Conservation (phyloP, 2,329 filamentous ascomycete genomes). For the Stachybotrys chlorohalonatus region DNA sequence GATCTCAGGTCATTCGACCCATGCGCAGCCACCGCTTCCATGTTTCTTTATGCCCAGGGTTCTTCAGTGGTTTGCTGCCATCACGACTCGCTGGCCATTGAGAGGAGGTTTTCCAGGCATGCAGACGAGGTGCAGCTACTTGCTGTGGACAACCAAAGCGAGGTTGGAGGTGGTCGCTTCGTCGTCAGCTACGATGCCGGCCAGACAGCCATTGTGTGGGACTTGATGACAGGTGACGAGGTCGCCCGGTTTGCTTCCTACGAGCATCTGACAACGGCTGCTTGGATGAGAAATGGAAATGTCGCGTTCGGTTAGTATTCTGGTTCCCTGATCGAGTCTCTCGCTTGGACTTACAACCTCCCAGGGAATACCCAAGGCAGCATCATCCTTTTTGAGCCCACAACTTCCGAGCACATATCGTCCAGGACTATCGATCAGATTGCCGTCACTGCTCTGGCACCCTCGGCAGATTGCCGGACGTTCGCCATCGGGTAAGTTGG, state of each 20-base stretch:
- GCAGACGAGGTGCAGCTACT: slow-evolving; percentile 75
- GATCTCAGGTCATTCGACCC: slow-evolving; percentile 63
- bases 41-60: slow-evolving; percentile 83
- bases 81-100: slow-evolving; percentile 85
- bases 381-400: slow-evolving; percentile 88
- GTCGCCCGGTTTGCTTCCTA: slow-evolving; percentile 89
- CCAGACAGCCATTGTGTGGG: slow-evolving; percentile 93
- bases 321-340: slow-evolving; percentile 8
- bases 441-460: slow-evolving; percentile 86
- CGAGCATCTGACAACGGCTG: slow-evolving; percentile 72
- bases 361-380: slow-evolving; percentile 86
- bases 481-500: slow-evolving; percentile 81
- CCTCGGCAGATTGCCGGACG: slow-evolving; percentile 80
- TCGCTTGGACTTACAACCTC: neutral
- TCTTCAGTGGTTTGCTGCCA: slow-evolving; percentile 77
- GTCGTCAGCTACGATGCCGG: slow-evolving; percentile 90
- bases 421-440: slow-evolving; percentile 85
- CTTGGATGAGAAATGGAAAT: slow-evolving; percentile 97
- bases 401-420: slow-evolving; percentile 86
- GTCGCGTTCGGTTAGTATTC: slow-evolving; percentile 76
- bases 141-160: slow-evolving; percentile 84
- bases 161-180: slow-evolving; percentile 71
- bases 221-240: slow-evolving; percentile 84
- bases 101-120: slow-evolving; percentile 77
- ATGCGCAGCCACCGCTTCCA: slow-evolving; percentile 81